These are phyloP conservation scores for Paraphysoderma sedebokerense DNA, from an alignment of 371 early-diverging fungal species.

Conservation along the genomic window DNA sequence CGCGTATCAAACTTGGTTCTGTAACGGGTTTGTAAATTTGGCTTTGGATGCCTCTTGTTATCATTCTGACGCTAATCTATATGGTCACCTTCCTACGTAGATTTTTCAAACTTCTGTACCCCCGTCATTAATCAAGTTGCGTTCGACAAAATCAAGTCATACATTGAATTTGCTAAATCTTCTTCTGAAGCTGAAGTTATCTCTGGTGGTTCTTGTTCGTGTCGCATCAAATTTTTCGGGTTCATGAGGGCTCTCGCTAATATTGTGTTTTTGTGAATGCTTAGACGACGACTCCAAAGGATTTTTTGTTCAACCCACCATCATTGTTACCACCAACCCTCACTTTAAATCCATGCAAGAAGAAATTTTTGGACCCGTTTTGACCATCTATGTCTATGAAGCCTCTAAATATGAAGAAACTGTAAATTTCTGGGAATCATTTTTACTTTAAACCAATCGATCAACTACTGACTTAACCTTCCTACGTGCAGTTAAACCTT, in stretches of 20 bases:
- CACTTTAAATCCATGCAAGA: conserved; percentile 71
- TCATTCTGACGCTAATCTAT: conserved; percentile 8
- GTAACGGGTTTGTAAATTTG: conserved; percentile 29
- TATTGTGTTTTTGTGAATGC: not conserved
- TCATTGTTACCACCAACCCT: conserved; percentile 74
- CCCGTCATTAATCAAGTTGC: conserved; percentile 80
- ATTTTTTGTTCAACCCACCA: conserved; percentile 82
- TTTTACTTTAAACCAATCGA: conserved; percentile 11
- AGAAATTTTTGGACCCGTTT: conserved; percentile 96
- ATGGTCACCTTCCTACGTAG: conserved; percentile 7
- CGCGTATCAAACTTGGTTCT: conserved; percentile 66
- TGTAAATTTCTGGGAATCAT: conserved; percentile 5
- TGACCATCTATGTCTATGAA: conserved; percentile 83
- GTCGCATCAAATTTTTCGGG: not conserved
- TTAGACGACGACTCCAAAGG: conserved; percentile 71
- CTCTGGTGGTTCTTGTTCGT: conserved; percentile 63
- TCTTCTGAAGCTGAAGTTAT: conserved; percentile 44
- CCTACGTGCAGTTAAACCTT: conserved; percentile 27
- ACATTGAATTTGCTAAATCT: conserved; percentile 56
- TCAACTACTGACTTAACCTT: not conserved
- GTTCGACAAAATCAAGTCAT: conserved; percentile 83
- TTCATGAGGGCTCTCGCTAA: not conserved
- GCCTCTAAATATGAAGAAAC: conserved; percentile 53
- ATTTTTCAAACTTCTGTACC: conserved; percentile 58
- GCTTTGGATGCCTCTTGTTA: no score